A percentile compares a stretch with the other conserved stretches of the same genome.
phyloP scores from a whole-genome alignment of 257 asterid genomes.

The Linaria vulgaris region DNA sequence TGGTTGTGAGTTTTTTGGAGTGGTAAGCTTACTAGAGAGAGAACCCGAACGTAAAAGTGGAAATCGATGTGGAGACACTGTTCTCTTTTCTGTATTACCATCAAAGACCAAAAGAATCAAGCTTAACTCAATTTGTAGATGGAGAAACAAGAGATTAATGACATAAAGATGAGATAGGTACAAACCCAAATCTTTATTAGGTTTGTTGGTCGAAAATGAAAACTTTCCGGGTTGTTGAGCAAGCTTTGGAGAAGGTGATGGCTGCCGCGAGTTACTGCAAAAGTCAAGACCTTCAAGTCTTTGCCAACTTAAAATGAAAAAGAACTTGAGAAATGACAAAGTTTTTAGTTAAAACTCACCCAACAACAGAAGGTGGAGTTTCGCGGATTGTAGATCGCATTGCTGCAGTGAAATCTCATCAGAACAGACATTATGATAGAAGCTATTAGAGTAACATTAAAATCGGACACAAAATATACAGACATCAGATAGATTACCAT shows the following conservation, averaged over 20 bases:
- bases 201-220: slow-evolving; percentile 48
- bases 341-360: slow-evolving; percentile 40
- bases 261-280: slow-evolving; percentile 54
- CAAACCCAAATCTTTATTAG: slow-evolving; percentile 62
- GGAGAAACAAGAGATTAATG: neutral
- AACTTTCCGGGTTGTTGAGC: slow-evolving; percentile 51
- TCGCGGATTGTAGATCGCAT: slow-evolving; percentile 68
- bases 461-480: slow-evolving; percentile 4
- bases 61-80: slow-evolving; percentile 79
- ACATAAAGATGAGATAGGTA: slow-evolving; percentile 21
- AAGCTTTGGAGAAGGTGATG: slow-evolving; percentile 54
- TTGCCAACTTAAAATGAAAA: slow-evolving; percentile 6
- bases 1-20: slow-evolving; percentile 69
- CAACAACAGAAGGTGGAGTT: slow-evolving; percentile 52
- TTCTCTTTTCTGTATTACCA: slow-evolving; percentile 55
- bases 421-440: slow-evolving; percentile 7
- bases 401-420: slow-evolving; percentile 41
- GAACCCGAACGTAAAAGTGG: slow-evolving; percentile 83
- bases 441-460: neutral
- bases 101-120: slow-evolving; percentile 18
- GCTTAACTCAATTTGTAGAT: neutral
- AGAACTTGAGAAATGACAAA: slow-evolving; percentile 12
- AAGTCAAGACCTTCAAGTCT: slow-evolving; percentile 15
- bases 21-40: slow-evolving; percentile 59
- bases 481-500: slow-evolving; percentile 39